Base-by-base conservation (phyloP, 306 rosid genomes). In the Gastrolobium bilobum region DNA sequence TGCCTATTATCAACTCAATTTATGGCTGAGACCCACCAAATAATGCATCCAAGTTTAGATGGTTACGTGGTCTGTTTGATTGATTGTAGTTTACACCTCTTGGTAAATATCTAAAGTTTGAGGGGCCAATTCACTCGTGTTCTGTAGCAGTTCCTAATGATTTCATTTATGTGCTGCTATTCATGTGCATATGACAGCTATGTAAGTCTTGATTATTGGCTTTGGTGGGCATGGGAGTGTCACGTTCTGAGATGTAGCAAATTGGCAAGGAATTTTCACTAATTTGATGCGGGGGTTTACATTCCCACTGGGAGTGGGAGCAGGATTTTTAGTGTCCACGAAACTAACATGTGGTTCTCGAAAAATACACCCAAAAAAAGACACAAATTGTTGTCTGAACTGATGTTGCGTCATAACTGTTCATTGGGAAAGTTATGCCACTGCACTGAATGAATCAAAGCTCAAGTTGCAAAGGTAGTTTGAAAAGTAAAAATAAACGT, bases 111-210 rank as follows among this genome's bases (percentile, higher is more conserved):
- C 26, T 59, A 68, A 60, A 76, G 37, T 10, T 38, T 0, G 37
- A 76, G 43, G 68, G 73, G 67, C 52, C 59, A 42, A 30, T 71
- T 39, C 7, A 20, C 26, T 43, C 33, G 53, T 43, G 37, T 10
- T 10, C 37, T 56, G 6, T 50, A 10, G 69, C 35, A 1, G 0
- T 70, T 77, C 2, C 57, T 60, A 52, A 46, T 71, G 3, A 75
- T 82, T 66, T 35, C 14, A 35, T 52, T 52, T 60, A 1, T 81
- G 65, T 56, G 61, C 47, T 40, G 40, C 6, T 26, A 39, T 68
- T 56, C 74, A 42, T 61, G 75, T 77, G 43, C 38, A 46, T 37
- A 9, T 71, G 79, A 71, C 79, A 82, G 35, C 79, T 66, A 81
- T 20, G 26, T 34, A 53, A 52, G 11, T 33, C 26, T 78, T 34